A percentile compares a stretch with the other conserved stretches of the same genome.
These are phyloP conservation scores for Penicillium robsamsonii DNA, from an alignment of 495 filamentous ascomycete genomes.

Conservation along the genomic window DNA sequence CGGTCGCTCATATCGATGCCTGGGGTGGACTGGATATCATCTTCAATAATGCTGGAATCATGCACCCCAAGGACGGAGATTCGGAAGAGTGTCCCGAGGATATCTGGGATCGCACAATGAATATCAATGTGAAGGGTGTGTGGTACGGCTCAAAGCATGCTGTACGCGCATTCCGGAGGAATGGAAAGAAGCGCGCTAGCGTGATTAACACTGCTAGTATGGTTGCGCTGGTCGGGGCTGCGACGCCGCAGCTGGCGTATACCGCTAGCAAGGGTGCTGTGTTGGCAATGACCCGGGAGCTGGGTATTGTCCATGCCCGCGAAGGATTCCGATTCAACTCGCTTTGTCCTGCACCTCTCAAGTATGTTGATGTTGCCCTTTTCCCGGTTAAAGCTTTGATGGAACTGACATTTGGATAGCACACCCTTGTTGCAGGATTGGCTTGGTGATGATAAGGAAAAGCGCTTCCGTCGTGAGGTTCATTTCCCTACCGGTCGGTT, in stretches of 20 bases:
- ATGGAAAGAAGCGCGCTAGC: conserved; percentile 72
- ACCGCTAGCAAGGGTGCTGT: conserved; percentile 96
- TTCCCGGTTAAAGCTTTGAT: conserved; percentile 39
- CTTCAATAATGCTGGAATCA: conserved; percentile 99
- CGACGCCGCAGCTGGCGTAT: conserved; percentile 94
- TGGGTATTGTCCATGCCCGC: conserved; percentile 79
- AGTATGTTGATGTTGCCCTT: conserved; percentile 44
- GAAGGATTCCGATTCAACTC: conserved; percentile 88
- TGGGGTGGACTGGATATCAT: conserved; percentile 95
- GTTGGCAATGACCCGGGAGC: conserved; percentile 76
- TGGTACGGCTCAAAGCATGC: conserved; percentile 97
- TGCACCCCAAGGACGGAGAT: conserved; percentile 87
- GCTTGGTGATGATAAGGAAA: conserved; percentile 84
- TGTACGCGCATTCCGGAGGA: conserved; percentile 72
- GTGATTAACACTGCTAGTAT: conserved; percentile 96
- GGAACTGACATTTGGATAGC: conserved; percentile 48
- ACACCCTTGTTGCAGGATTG: conserved; percentile 85
- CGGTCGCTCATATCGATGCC: conserved; percentile 65
- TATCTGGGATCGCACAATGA: conserved; percentile 93
- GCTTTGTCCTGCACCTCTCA: conserved; percentile 88
- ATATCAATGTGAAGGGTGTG: conserved; percentile 97
- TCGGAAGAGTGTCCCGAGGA: conserved; percentile 79
- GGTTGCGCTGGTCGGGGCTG: conserved; percentile 86
- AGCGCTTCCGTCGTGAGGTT: conserved; percentile 82
- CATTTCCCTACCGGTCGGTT: conserved; percentile 98